Evolutionary conservation across 75 land plant genomes (phyloP).

Genomic region (Selaginella moellendorffii): DNA sequence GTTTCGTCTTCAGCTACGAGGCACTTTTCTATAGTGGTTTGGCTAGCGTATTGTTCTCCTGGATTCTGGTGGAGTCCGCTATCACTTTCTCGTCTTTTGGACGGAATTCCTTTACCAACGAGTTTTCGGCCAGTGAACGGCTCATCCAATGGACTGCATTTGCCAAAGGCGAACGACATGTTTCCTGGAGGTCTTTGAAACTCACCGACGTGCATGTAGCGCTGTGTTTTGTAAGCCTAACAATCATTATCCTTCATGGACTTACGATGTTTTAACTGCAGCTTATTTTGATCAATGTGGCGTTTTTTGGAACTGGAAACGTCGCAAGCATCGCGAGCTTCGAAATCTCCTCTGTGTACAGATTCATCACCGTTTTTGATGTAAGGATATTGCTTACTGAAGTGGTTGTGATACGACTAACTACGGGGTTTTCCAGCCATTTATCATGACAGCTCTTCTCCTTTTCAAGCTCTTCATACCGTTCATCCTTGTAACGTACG

Average conservation of each 20-base stretch:
- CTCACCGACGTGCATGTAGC: neutral
- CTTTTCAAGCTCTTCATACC: conserved; percentile 83
- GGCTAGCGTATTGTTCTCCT: conserved; percentile 55
- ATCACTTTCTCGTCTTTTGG: conserved; percentile 22
- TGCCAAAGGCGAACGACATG: neutral
- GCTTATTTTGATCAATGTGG: conserved; percentile 84
- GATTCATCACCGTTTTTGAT: conserved; percentile 88
- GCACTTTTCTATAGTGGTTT: conserved; percentile 75
- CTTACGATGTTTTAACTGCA: conserved; percentile 16
- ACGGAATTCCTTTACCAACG: neutral
- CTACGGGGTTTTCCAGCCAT: conserved; percentile 47
- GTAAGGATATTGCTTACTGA: conserved; percentile 30
- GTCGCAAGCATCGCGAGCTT: conserved; percentile 95
- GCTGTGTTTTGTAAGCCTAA: conserved; percentile 9
- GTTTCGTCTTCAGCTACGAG: conserved; percentile 54
- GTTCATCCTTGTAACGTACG: conserved; percentile 93
- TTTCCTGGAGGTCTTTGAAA: neutral
- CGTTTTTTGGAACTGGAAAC: conserved; percentile 92
- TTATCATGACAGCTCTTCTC: conserved; percentile 72
- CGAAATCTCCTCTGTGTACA: conserved; percentile 89
- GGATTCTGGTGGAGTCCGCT: conserved; percentile 67
- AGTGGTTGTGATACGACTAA: neutral
- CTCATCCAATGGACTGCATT: neutral
- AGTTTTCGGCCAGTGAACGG: neutral
- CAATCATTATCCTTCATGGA: neutral